Evolutionary conservation across 352 stramenopile species (phyloP), one percentile per base, ranked within the genome.

Genomic region (Phytophthora melonis): DNA sequence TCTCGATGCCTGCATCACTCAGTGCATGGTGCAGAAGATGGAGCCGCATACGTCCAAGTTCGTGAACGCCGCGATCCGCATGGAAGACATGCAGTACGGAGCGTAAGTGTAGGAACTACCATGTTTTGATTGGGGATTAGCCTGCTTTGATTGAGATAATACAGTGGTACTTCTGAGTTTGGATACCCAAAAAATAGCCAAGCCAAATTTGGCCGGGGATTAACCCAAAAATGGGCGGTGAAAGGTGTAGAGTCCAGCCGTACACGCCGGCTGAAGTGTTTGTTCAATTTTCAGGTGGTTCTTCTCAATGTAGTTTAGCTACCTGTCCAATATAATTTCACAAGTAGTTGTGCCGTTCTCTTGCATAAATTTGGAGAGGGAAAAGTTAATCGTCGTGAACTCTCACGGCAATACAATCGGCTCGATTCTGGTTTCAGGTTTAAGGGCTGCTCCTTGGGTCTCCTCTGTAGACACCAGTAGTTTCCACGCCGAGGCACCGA

Each of bases 281-380:
- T 66, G 43, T 27, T 84, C 75, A 19, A 82, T 75, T 55, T 87
- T 83, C 25, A 84, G 3, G 43, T 87, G 74, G 23, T 83, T 84
- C 45, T 65, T 72, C 23, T 81, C 68, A 16, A 72, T 36, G 3
- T 66, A 32, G 21, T n/a, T 58, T 14, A 67, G 54, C 39, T 67
- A 16, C 21, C 47, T 67, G 21, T 66, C 45, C 21, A 66, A 9
- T 1, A 32, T 52, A 5, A 8, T 10, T 10, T n/a, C 36, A 62
- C 36, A 13, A 34, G 13, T 27, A 49, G 56, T 4, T 34, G 21
- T 14, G 18, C 11, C 30, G 62, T 45, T 16, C 6, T 21, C 50
- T 50, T 61, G 36, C 54, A 39, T 21, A 18, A 43, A 11, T 19
- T 19, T 1, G 53, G 23, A 21, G 50, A 32, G 16, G 19, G 19